Evolutionary conservation across 345 rosid genomes (phyloP).

Genomic region (Citrus unshiu): DNA sequence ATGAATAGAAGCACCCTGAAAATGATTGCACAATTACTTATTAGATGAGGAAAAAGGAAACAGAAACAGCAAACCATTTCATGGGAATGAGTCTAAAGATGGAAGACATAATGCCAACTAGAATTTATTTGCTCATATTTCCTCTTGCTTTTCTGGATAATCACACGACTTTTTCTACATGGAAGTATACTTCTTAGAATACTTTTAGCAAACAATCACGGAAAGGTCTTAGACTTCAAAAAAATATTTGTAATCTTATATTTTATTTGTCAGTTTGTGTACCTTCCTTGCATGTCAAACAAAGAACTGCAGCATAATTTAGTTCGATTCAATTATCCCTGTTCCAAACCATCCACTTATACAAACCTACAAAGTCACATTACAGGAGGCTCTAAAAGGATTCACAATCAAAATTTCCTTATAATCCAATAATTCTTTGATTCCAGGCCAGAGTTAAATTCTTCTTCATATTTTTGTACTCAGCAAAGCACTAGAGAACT

Average conservation of each 20-base stretch:
- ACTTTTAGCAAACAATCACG: not conserved
- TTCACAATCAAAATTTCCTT: not conserved
- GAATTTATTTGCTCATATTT: not conserved
- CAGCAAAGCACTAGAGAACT: slow-evolving; percentile 3
- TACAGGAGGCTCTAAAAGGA: not conserved
- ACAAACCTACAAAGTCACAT: not conserved
- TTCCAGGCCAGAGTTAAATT: not conserved
- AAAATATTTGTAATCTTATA: not conserved
- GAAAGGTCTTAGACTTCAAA: not conserved
- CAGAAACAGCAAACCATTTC: slow-evolving; percentile 11
- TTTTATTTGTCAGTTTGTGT: not conserved
- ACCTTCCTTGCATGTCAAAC: not conserved
- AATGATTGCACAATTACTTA: slow-evolving; percentile 17
- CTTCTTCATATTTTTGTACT: not conserved
- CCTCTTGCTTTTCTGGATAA: not conserved
- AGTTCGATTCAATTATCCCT: not conserved
- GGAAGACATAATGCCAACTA: not conserved
- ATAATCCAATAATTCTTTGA: not conserved
- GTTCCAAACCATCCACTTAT: not conserved
- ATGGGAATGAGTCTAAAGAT: slow-evolving; percentile 4
- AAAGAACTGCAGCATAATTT: not conserved
- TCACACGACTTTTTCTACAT: not conserved
- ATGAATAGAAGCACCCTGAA: slow-evolving; percentile 29
- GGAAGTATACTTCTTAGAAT: not conserved
- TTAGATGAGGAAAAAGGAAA: not conserved